These are phyloP conservation scores for Salix caprea DNA, from an alignment of 345 rosid genomes.

Conservation along the genomic window DNA sequence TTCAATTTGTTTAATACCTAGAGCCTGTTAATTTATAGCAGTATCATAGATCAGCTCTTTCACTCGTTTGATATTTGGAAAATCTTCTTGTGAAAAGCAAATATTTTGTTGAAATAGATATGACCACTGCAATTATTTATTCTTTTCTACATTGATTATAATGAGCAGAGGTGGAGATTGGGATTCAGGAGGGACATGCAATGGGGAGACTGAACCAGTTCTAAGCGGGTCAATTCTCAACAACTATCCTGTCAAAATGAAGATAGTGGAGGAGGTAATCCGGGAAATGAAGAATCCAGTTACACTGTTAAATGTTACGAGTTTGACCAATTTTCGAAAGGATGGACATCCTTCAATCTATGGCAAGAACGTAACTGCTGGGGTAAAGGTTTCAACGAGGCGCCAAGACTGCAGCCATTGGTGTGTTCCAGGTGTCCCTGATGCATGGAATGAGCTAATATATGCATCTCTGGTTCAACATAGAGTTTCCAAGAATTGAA, in stretches of 20 bases:
- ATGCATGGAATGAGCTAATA: conserved; percentile 90
- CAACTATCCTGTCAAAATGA: conserved; percentile 79
- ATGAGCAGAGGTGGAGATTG: conserved; percentile 84
- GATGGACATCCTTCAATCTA: conserved; percentile 87
- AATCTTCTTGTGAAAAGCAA: neutral
- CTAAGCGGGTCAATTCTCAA: conserved; percentile 53
- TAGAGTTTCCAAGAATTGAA: conserved; percentile 11
- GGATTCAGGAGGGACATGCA: conserved; percentile 93
- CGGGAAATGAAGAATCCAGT: conserved; percentile 52
- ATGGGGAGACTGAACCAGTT: conserved; percentile 69
- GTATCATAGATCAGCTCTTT: neutral
- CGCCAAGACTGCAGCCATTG: conserved; percentile 96
- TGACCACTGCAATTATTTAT: neutral
- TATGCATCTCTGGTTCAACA: conserved; percentile 54
- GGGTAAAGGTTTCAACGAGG: conserved; percentile 37
- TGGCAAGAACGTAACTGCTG: conserved; percentile 46
- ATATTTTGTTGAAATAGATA: neutral
- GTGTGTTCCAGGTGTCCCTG: conserved; percentile 96
- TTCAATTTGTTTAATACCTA: neutral
- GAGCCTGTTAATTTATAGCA: neutral
- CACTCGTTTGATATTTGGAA: neutral
- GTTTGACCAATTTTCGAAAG: conserved; percentile 82
- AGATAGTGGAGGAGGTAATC: conserved; percentile 76
- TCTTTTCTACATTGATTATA: neutral
- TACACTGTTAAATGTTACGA: conserved; percentile 67